phyloP scores from a whole-genome alignment of 371 early-diverging fungal species.

The Actinomucor elegans region DNA sequence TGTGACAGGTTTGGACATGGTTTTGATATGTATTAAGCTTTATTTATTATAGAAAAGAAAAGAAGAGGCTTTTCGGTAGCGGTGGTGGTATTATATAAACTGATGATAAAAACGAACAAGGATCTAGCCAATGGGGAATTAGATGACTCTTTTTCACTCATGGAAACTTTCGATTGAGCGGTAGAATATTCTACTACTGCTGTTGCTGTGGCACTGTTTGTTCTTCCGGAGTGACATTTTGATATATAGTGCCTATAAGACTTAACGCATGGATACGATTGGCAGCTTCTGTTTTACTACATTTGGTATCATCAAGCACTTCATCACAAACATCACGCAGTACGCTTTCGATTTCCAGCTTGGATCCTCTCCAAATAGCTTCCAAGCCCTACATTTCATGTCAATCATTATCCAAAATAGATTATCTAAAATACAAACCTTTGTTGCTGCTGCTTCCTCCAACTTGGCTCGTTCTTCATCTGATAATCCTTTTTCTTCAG shows the following conservation, averaged over 20 bases:
- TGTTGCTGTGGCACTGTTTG: slow-evolving; percentile 11
- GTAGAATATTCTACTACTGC: neutral
- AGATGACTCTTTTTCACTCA: slow-evolving; percentile 14
- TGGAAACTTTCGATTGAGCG: neutral
- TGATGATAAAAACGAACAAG: neutral
- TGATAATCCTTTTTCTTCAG: slow-evolving; percentile 79
- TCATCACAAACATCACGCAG: slow-evolving; percentile 89
- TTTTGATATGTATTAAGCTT: no score
- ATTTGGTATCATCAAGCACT: slow-evolving; percentile 67
- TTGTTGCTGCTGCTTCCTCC: slow-evolving; percentile 72
- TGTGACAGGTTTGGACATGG: slow-evolving; percentile 19
- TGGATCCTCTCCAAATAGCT: slow-evolving; percentile 92
- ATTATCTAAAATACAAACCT: slow-evolving; percentile 29
- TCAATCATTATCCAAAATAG: no score
- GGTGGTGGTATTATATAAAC: neutral
- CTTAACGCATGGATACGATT: slow-evolving; percentile 71
- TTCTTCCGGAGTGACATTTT: slow-evolving; percentile 35
- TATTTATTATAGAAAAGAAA: neutral
- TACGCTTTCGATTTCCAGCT: slow-evolving; percentile 91
- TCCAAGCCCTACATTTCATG: slow-evolving; percentile 70
- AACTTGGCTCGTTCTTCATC: slow-evolving; percentile 60
- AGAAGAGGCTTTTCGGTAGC: neutral
- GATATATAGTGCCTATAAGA: slow-evolving; percentile 73
- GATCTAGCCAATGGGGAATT: neutral
- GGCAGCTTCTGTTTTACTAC: slow-evolving; percentile 48